Conservation (phyloP, 352 stramenopile genomes). For the Hyaloperonospora brassicae region DNA sequence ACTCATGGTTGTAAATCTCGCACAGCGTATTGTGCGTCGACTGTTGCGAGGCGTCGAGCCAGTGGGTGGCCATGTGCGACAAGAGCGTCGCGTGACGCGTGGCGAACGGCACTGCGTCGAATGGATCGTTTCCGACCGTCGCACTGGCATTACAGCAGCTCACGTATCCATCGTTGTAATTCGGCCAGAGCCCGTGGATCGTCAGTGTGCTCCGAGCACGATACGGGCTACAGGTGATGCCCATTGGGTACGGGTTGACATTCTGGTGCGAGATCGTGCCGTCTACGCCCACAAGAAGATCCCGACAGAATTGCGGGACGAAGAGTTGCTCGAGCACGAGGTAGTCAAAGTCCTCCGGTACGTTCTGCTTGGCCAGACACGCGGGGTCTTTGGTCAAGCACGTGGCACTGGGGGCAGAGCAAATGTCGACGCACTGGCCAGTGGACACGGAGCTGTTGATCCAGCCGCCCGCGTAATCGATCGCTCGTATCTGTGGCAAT, state of each 20-base stretch:
- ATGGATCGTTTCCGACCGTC: slow-evolving; percentile 27
- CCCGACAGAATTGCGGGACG: slow-evolving; percentile 47
- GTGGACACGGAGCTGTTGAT: slow-evolving; percentile 1
- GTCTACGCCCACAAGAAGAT: slow-evolving; percentile 39
- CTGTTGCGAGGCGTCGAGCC: slow-evolving; percentile 41
- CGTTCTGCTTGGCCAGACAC: slow-evolving; percentile 33
- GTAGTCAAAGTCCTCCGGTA: slow-evolving; percentile 43
- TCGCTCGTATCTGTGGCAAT: neutral
- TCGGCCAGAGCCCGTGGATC: slow-evolving; percentile 52
- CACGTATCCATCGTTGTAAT: slow-evolving; percentile 34
- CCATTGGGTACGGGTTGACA: slow-evolving; percentile 35
- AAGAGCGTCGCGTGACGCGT: slow-evolving; percentile 29
- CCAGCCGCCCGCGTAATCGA: slow-evolving; percentile 45
- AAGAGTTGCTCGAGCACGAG: slow-evolving; percentile 50
- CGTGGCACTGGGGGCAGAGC: slow-evolving; percentile 12
- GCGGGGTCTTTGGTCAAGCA: slow-evolving; percentile 29
- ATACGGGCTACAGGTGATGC: slow-evolving; percentile 22
- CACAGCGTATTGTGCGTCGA: slow-evolving; percentile 43
- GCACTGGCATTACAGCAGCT: slow-evolving; percentile 42
- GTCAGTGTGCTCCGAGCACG: slow-evolving; percentile 27
- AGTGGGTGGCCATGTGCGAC: slow-evolving; percentile 28
- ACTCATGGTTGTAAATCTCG: slow-evolving; percentile 84
- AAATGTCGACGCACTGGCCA: slow-evolving; percentile 45
- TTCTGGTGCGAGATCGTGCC: slow-evolving; percentile 45
- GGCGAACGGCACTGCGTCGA: slow-evolving; percentile 29